Base-by-base conservation (phyloP, 2,329 filamentous ascomycete genomes). In the Emmonsia crescens region DNA sequence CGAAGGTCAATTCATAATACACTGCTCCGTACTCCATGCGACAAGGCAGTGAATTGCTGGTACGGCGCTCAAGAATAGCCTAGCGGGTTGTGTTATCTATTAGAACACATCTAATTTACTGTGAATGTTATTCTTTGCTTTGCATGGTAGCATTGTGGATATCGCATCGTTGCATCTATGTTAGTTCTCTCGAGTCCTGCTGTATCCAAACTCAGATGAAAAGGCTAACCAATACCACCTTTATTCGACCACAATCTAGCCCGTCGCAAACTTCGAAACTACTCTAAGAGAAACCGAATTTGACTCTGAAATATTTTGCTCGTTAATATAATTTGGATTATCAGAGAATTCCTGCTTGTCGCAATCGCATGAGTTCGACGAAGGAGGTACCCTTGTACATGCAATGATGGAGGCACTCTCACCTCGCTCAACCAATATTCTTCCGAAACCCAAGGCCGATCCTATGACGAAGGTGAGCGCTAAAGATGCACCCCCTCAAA, bases 341-440 rank as follows among this genome's bases (percentile, higher is more conserved):
- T 9, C 27, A 16, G 40, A 33, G 4, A n/a, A 29, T 29, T 33
- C 19, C 33, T 57, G 14, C 36, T 21, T 33, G 24, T 36, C 40
- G 56, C 16, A 21, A 46, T 44, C 56, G 56, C 40, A 57, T 57
- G 56, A 31, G 8, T 40, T 57, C 54, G 24, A 46, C 14, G 27
- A 33, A 57, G 38, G 14, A 29, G 4, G 36, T 57, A 31, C 38
- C 16, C 24, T 46, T 57, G 40, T 51, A n/a, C 33, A 40, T 51
- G n/a, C 57, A 27, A 46, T 24, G 31, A 66, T 66, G 64, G 64
- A 80, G 70, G 75, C 79, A 44, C 68, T 80, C 54, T 80, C 78
- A 36, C 78, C 78, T 58, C 75, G 77, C 58, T 77, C 78, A 57
- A 76, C 77, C 48, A 80, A 80, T 65, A 71, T 79, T 60, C 72